Conservation (phyloP, 2,329 filamentous ascomycete genomes). For the Stachybotrys elegans region DNA sequence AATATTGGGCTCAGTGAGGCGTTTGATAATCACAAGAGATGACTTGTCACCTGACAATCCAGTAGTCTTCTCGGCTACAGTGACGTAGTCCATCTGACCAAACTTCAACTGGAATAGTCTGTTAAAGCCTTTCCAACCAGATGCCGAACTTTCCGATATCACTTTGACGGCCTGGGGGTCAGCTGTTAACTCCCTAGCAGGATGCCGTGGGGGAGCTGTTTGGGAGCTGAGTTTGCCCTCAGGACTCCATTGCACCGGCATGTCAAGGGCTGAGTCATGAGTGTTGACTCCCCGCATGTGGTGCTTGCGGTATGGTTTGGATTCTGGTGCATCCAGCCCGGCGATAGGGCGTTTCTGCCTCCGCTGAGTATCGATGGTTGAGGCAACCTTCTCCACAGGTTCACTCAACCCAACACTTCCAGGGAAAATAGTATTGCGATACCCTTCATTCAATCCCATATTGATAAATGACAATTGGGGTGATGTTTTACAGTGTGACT, state of each 20-base stretch:
- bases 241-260: background rate
- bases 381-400: background rate
- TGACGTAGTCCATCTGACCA: background rate
- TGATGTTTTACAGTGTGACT: background rate
- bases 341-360: background rate
- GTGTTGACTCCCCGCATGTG: background rate
- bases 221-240: background rate
- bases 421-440: constrained; percentile 2
- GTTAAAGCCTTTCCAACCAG: background rate
- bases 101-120: background rate
- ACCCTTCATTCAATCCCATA: background rate
- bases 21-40: background rate
- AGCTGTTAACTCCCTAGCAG: background rate
- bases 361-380: background rate
- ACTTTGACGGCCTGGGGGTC: background rate
- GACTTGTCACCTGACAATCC: background rate
- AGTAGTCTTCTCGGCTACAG: background rate
- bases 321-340: background rate
- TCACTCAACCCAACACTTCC: constrained; percentile 1
- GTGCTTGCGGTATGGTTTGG: background rate
- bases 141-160: background rate
- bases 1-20: background rate
- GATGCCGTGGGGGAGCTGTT: background rate
- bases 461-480: background rate
- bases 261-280: background rate